Evolutionary conservation across 495 filamentous ascomycete genomes (phyloP).

Genomic region (Xylaria curta): DNA sequence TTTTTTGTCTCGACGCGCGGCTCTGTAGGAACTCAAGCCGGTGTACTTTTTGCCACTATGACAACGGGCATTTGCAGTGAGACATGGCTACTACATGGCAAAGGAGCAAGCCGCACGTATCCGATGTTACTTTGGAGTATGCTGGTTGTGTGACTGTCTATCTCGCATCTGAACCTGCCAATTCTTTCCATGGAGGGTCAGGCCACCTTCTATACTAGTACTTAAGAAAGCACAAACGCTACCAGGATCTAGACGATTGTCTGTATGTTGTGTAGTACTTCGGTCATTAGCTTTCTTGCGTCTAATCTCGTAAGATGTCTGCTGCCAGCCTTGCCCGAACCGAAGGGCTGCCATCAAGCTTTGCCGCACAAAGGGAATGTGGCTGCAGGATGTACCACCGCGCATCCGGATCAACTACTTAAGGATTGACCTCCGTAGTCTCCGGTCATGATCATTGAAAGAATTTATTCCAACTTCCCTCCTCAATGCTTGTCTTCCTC

Average conservation of each 20-base stretch:
- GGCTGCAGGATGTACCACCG: slow-evolving; percentile 16
- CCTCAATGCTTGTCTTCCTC: slow-evolving; percentile 23
- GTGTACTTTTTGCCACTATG: background rate
- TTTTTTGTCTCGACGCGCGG: background rate
- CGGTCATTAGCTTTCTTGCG: background rate
- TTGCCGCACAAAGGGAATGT: slow-evolving; percentile 13
- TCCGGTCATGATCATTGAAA: slow-evolving; percentile 9
- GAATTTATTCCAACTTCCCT: background rate
- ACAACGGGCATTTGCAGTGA: background rate
- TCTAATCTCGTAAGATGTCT: background rate
- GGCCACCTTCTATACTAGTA: background rate
- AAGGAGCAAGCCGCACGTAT: background rate
- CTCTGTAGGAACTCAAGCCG: background rate
- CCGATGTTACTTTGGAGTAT: slow-evolving; percentile 5
- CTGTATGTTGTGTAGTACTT: background rate
- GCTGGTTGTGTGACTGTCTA: slow-evolving; percentile 1
- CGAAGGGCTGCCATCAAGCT: background rate
- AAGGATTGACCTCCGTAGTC: background rate
- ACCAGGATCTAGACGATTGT: background rate
- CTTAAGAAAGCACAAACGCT: background rate
- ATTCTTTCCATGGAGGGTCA: background rate
- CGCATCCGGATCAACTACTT: background rate
- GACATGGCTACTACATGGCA: slow-evolving; percentile 1
- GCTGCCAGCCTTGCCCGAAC: background rate
- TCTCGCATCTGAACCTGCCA: background rate